phyloP scores from a whole-genome alignment of 2,329 filamentous ascomycete species.

The Hymenoscyphus infarciens region DNA sequence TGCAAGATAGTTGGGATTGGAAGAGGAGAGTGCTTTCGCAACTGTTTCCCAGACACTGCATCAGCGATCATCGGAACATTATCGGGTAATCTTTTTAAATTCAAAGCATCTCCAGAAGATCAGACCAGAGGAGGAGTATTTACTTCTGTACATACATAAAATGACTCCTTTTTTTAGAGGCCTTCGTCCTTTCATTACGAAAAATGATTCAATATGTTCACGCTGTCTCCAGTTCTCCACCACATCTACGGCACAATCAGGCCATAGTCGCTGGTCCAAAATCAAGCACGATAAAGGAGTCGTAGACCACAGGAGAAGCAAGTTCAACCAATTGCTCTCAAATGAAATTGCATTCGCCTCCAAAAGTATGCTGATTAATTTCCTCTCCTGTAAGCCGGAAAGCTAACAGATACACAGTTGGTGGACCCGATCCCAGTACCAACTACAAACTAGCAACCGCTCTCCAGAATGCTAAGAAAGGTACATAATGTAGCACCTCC shows the following conservation, averaged over 20 bases:
- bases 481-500: conserved; percentile 38
- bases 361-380: conserved; percentile 53
- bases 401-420: conserved; percentile 49
- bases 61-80: not conserved
- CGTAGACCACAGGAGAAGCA: conserved; percentile 75
- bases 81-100: conserved; percentile 11
- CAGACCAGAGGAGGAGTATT: not conserved
- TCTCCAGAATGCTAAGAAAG: conserved; percentile 75
- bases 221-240: conserved; percentile 41
- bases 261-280: conserved; percentile 93
- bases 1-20: conserved; percentile 7
- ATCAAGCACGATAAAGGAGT: conserved; percentile 94
- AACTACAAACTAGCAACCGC: conserved; percentile 75
- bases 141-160: not conserved
- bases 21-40: not conserved
- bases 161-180: conserved; percentile 33
- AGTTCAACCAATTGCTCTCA: conserved; percentile 62
- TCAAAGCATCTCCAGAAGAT: not conserved
- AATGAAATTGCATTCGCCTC: conserved; percentile 73
- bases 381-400: conserved; percentile 18
- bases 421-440: conserved; percentile 66
- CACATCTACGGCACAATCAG: conserved; percentile 49
- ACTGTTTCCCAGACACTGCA: not conserved
- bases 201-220: conserved; percentile 23
- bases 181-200: conserved; percentile 20